These are phyloP conservation scores for Pichia cabralensis DNA, from an alignment of 805 yeast genomes.

Conservation along the genomic window DNA sequence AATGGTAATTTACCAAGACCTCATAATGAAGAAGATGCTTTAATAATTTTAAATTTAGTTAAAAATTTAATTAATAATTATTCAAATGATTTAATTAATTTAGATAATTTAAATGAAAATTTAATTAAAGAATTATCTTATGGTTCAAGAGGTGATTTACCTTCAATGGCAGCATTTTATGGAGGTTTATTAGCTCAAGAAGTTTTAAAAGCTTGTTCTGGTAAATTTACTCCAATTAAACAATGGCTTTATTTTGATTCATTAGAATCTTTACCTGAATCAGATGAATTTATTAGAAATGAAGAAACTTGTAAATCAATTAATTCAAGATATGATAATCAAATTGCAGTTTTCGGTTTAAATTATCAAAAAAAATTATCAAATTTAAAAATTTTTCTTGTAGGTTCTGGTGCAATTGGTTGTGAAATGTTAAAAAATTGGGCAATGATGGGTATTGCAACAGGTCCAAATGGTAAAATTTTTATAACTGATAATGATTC, in stretches of 20 bases:
- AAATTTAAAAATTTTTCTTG: constrained; percentile 77
- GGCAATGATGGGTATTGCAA: constrained; percentile 94
- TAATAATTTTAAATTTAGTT: constrained; percentile 50
- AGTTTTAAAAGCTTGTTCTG: constrained; percentile 88
- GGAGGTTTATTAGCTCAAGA: constrained; percentile 97
- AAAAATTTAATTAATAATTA: constrained; percentile 46
- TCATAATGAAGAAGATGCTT: constrained; percentile 63
- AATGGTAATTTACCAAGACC: constrained; percentile 68
- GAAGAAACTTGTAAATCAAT: constrained; percentile 66
- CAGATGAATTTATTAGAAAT: constrained; percentile 46
- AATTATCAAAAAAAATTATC: constrained; percentile 64
- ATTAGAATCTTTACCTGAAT: constrained; percentile 74
- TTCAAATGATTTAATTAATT: constrained; percentile 47
- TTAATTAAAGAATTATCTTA: constrained; percentile 63
- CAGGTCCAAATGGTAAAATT: constrained; percentile 83
- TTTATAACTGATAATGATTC: constrained; percentile 87
- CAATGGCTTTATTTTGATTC: constrained; percentile 94
- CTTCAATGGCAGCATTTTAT: constrained; percentile 78
- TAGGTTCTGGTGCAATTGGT: constrained; percentile 98
- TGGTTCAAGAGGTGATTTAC: constrained; percentile 87
- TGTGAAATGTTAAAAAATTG: constrained; percentile 97
- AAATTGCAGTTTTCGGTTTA: constrained; percentile 87
- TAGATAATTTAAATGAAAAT: constrained; percentile 43
- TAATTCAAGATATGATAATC: constrained; percentile 84
- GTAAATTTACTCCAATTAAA: constrained; percentile 87